phyloP scores from a whole-genome alignment of 2,329 filamentous ascomycete genomes.

The Stagonosporopsis tanaceti region DNA sequence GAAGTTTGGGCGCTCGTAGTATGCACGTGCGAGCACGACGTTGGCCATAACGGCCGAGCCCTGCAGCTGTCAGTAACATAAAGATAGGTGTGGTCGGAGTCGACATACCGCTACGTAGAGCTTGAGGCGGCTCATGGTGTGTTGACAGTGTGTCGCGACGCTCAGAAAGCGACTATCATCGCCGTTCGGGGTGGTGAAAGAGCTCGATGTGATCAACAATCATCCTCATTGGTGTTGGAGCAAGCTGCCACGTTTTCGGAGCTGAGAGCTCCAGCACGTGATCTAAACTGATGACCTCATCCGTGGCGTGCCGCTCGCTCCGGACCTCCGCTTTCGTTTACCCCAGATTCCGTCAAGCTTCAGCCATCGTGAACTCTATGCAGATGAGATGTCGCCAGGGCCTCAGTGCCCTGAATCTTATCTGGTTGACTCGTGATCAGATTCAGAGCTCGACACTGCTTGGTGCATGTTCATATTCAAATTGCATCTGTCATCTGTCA shows the following conservation, averaged over 20 bases:
- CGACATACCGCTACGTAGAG: slow-evolving; percentile 45
- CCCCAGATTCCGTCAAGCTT: slow-evolving; percentile 1
- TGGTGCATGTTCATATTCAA: slow-evolving; percentile 5
- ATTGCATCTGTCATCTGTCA: slow-evolving; percentile 12
- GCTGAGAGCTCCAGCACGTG: slow-evolving; percentile 18
- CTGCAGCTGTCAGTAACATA: slow-evolving; percentile 35
- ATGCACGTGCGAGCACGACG: slow-evolving; percentile 85
- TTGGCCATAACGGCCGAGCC: slow-evolving; percentile 83
- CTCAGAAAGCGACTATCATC: slow-evolving; percentile 20
- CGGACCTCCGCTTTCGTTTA: slow-evolving; percentile 9
- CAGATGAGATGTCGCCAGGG: neutral
- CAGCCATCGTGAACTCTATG: neutral
- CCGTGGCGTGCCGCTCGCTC: neutral
- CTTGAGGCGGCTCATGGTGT: slow-evolving; percentile 45
- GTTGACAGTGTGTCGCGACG: slow-evolving; percentile 12
- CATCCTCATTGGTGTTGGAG: slow-evolving; percentile 10
- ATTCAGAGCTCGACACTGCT: neutral
- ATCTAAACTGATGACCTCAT: slow-evolving; percentile 10
- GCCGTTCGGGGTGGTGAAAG: slow-evolving; percentile 21
- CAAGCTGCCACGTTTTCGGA: slow-evolving; percentile 24
- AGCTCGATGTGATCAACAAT: slow-evolving; percentile 10
- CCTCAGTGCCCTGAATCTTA: neutral
- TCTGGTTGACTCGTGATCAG: neutral
- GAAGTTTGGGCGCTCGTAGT: slow-evolving; percentile 96
- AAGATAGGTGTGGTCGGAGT: neutral